Base-by-base conservation (phyloP, 140 eudicot genomes). In the Anethum foeniculum region DNA sequence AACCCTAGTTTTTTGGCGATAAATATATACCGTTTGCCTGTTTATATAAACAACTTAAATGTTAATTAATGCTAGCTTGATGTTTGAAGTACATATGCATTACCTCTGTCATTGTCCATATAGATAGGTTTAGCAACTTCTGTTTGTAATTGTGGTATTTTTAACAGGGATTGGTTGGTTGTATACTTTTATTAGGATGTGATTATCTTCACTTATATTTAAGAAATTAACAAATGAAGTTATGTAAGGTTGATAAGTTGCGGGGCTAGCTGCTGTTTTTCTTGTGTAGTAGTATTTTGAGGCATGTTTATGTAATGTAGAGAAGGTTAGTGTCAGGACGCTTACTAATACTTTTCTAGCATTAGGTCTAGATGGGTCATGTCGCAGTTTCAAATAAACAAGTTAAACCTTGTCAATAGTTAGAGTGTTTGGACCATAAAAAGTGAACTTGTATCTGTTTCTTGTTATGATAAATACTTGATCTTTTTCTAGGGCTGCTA, bases 51-150 rank as follows among this genome's bases (percentile, higher is more conserved):
- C 36, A 1, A 41, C 30, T 74, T 44, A 23, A 23, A 27, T 74
- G 78, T 73, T 21, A n/a, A 44, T 28, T 43, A 6, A n/a, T 43
- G n/a, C 60, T 43, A 43, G 6, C 48, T 43, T 19, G 11, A 7
- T 27, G 77, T 16, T 34, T 12, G 27, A 39, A 19, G 34, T 21
- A 3, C 8, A 0, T 58, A n/a, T 58, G 15, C 15, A 9, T 58
- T 23, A 19, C 65, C 15, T n/a, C 30, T 58, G 32, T 58, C 32
- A 58, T 58, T 58, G 68, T 2, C 30, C 32, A 23, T 58, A 58
- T n/a, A 56, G 65, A 56, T 56, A 58, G 68, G 68, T 58, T 51
- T 58, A 58, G 32, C 68, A 58, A n/a, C 15, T n/a, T 58, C 68
- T 58, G 15, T 58, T 23, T 58, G 13, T 23, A 56, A 56, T 25